These are phyloP conservation scores for Rhizopus stolonifer DNA, from an alignment of 371 early-diverging fungal genomes.

Conservation along the genomic window DNA sequence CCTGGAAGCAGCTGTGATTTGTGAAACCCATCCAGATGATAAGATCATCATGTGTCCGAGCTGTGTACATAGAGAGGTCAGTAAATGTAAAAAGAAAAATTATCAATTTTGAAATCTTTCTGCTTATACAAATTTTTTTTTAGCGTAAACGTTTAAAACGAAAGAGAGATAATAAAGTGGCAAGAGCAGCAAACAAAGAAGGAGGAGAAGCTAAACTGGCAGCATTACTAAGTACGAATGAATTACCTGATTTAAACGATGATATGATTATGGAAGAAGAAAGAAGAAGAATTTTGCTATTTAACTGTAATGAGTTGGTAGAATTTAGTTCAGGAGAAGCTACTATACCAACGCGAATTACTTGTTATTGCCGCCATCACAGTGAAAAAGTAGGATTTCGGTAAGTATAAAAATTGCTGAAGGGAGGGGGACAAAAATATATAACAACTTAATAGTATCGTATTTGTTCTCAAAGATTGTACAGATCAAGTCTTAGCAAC, in stretches of 20 bases:
- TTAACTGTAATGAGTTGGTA: slow-evolving; percentile 70
- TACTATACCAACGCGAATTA: slow-evolving; percentile 74
- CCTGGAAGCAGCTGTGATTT: slow-evolving; percentile 71
- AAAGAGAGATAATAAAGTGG: slow-evolving; percentile 57
- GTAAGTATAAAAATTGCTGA: too few relatives aligned
- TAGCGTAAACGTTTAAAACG: slow-evolving; percentile 55
- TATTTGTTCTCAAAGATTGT: slow-evolving; percentile 64
- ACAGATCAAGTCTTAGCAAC: slow-evolving; percentile 63
- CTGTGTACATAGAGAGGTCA: slow-evolving; percentile 74
- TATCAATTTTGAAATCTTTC: background rate
- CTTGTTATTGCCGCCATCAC: slow-evolving; percentile 86
- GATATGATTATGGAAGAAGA: slow-evolving; percentile 52
- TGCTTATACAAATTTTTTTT: background rate
- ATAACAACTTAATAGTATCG: slow-evolving; percentile 58
- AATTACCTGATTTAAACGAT: slow-evolving; percentile 42
- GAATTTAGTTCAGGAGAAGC: slow-evolving; percentile 79
- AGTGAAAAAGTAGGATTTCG: slow-evolving; percentile 87
- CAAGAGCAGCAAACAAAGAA: slow-evolving; percentile 50
- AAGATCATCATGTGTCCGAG: slow-evolving; percentile 71
- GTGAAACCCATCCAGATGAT: slow-evolving; percentile 70
- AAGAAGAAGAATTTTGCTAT: slow-evolving; percentile 57
- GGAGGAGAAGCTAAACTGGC: slow-evolving; percentile 48
- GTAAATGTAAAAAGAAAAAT: background rate
- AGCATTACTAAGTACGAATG: slow-evolving; percentile 39
- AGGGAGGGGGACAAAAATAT: too few relatives aligned